phyloP scores from a whole-genome alignment of 345 rosid species.

The Lumnitzera racemosa region DNA sequence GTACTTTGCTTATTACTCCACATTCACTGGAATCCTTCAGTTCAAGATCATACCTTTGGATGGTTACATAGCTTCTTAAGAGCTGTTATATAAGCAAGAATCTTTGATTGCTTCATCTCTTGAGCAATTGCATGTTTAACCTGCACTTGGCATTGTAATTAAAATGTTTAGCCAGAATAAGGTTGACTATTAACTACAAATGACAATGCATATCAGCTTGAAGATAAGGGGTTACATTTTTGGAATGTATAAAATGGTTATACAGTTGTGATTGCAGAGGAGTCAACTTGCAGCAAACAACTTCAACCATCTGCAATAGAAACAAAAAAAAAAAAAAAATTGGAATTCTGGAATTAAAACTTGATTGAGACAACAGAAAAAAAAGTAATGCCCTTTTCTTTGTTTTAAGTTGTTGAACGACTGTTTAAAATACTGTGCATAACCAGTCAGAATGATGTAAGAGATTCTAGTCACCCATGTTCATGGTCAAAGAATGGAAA shows the following conservation, averaged over 20 bases:
- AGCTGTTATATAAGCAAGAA: slow-evolving; percentile 94
- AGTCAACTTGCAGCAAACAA: slow-evolving; percentile 97
- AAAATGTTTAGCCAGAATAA: background rate
- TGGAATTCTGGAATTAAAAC: too few relatives aligned
- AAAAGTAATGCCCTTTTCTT: too few relatives aligned
- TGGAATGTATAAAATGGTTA: slow-evolving; percentile 89
- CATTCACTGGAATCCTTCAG: background rate
- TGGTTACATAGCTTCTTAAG: slow-evolving; percentile 99
- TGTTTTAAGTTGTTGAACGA: too few relatives aligned
- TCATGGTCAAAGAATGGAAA: too few relatives aligned
- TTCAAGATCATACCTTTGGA: slow-evolving; percentile 64
- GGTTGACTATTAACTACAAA: background rate
- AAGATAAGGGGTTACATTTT: slow-evolving; percentile 52
- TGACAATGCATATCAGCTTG: background rate
- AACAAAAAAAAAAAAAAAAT: too few relatives aligned
- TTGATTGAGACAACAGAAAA: too few relatives aligned
- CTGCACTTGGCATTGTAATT: slow-evolving; percentile 29
- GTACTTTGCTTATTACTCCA: too few relatives aligned
- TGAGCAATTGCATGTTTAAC: slow-evolving; percentile 75
- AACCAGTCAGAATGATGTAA: too few relatives aligned
- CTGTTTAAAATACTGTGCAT: too few relatives aligned
- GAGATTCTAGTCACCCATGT: too few relatives aligned
- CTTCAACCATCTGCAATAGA: slow-evolving; percentile 74
- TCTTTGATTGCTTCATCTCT: slow-evolving; percentile 78
- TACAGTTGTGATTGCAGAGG: slow-evolving; percentile 82